Conservation (phyloP, 164 flowering plant genomes). For the Dillenia turbinata region DNA sequence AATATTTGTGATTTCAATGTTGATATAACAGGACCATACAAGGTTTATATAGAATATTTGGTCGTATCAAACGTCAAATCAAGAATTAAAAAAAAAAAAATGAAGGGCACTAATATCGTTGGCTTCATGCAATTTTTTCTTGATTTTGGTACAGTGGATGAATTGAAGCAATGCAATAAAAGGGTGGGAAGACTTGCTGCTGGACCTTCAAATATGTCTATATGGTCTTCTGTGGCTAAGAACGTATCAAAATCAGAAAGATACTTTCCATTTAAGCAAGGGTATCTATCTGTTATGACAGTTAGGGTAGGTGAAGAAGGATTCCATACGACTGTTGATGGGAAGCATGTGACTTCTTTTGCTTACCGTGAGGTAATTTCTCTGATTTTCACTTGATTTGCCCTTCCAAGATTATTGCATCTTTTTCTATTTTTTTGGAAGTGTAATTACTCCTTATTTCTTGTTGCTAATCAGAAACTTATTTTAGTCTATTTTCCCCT, state of each 20-base stretch:
- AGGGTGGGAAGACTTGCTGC: conserved; percentile 55
- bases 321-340: conserved; percentile 97
- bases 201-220: conserved; percentile 34
- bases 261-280: conserved; percentile 90
- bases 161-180: conserved; percentile 74
- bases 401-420: too few relatives aligned
- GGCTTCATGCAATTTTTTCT: too few relatives aligned
- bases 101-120: too few relatives aligned
- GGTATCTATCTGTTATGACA: conserved; percentile 77
- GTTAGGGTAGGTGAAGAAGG: conserved; percentile 91
- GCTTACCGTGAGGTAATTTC: conserved; percentile 76
- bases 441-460: neutral
- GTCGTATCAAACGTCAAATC: too few relatives aligned
- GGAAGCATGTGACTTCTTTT: conserved; percentile 92
- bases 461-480: too few relatives aligned
- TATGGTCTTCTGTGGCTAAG: conserved; percentile 23
- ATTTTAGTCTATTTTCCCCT: conserved; percentile 6
- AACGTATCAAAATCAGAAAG: conserved; percentile 38
- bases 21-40: too few relatives aligned
- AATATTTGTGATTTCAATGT: too few relatives aligned
- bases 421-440: too few relatives aligned
- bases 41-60: too few relatives aligned
- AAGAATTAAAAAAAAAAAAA: too few relatives aligned
- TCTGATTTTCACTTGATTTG: neutral
- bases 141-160: conserved; percentile 60